Evolutionary conservation across 805 yeast species (phyloP).

Genomic region (Saturnispora bothae): DNA sequence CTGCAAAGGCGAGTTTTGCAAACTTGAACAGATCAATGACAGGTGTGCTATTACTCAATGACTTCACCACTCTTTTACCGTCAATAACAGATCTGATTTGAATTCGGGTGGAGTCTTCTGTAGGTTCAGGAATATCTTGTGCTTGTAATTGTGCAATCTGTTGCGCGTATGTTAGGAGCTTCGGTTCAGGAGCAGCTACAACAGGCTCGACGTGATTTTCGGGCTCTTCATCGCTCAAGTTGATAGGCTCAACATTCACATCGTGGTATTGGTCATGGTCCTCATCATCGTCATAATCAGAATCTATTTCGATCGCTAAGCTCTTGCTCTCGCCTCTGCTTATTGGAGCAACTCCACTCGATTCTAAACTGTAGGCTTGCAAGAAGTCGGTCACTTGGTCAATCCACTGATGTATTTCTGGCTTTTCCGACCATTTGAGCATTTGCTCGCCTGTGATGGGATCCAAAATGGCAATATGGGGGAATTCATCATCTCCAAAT

Average conservation of each 20-base stretch:
- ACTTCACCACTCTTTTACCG: slow-evolving; percentile 72
- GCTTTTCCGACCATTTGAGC: slow-evolving; percentile 65
- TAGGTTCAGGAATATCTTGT: slow-evolving; percentile 46
- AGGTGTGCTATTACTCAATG: slow-evolving; percentile 39
- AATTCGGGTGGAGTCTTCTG: slow-evolving; percentile 55
- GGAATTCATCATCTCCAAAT: slow-evolving; percentile 47
- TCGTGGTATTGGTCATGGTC: slow-evolving; percentile 16
- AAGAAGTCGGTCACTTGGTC: slow-evolving; percentile 64
- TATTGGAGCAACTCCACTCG: slow-evolving; percentile 56
- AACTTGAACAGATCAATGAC: slow-evolving; percentile 54
- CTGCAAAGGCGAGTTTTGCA: slow-evolving; percentile 48
- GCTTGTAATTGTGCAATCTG: slow-evolving; percentile 14
- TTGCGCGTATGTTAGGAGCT: slow-evolving; percentile 13
- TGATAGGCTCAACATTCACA: slow-evolving; percentile 9
- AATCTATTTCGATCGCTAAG: slow-evolving; percentile 29
- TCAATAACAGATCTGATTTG: slow-evolving; percentile 75
- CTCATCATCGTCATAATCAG: slow-evolving; percentile 20
- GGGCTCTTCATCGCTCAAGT: slow-evolving; percentile 5
- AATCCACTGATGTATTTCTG: slow-evolving; percentile 49
- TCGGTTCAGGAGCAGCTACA: not conserved
- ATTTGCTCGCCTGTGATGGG: slow-evolving; percentile 94
- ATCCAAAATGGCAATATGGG: slow-evolving; percentile 87
- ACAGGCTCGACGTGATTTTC: slow-evolving; percentile 2
- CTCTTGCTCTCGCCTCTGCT: slow-evolving; percentile 6
- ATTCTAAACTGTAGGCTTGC: slow-evolving; percentile 50